These are phyloP conservation scores for Rhizophagus prolifer DNA, from an alignment of 192 early-diverging fungal genomes.

Conservation along the genomic window DNA sequence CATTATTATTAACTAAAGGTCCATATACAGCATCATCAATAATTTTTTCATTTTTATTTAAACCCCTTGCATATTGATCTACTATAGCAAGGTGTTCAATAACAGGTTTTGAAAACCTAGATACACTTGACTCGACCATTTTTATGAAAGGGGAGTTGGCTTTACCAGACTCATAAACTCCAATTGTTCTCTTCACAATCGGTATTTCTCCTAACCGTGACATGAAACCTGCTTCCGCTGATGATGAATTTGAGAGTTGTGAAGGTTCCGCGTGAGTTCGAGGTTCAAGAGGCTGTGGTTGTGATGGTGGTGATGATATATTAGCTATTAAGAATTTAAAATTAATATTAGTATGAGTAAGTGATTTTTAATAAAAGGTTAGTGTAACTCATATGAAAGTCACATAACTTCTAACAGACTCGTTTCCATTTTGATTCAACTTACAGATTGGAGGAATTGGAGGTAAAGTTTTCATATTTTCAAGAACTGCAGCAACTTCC, in stretches of 20 bases:
- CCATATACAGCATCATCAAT: background rate
- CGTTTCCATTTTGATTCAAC: background rate
- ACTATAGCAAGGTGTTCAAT: background rate
- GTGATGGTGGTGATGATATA: background rate
- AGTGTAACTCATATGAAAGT: too few species aligned
- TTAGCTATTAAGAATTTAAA: background rate
- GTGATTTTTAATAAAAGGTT: too few species aligned
- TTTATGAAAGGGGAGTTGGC: slow-evolving; percentile 13
- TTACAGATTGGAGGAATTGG: slow-evolving; percentile 1
- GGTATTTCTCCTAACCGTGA: background rate
- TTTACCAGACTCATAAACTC: slow-evolving; percentile 11
- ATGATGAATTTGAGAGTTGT: background rate
- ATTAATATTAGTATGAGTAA: background rate
- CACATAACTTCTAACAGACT: too few species aligned
- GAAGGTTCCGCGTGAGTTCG: background rate
- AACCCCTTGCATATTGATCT: background rate
- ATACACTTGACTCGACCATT: background rate
- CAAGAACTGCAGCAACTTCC: slow-evolving; percentile 6
- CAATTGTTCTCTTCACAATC: slow-evolving; percentile 3
- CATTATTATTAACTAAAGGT: background rate
- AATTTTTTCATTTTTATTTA: background rate
- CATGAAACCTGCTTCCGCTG: background rate
- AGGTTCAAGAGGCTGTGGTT: background rate
- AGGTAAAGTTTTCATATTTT: slow-evolving; percentile 12
- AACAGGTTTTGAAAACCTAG: background rate